Conservation (phyloP, 148 eudicot genomes). For the Talinum fruticosum region DNA sequence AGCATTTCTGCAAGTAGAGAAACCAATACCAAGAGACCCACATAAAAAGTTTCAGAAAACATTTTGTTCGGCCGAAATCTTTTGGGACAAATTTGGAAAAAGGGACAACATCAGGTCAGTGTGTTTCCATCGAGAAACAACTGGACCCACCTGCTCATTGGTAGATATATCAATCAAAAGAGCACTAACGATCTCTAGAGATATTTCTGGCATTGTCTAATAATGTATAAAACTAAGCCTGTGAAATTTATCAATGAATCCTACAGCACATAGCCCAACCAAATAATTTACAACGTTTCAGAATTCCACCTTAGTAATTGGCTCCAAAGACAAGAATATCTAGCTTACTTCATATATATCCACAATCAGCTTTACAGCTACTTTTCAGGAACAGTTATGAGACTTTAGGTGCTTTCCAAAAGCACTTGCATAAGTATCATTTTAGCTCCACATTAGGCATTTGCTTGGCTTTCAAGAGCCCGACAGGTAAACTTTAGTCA, state of each 20-base stretch:
- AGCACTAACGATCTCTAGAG: neutral
- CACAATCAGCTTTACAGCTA: neutral
- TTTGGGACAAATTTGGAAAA: too few species aligned
- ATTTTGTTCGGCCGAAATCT: too few species aligned
- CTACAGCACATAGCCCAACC: neutral
- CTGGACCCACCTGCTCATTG: too few species aligned
- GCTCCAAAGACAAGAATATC: neutral
- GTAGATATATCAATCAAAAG: neutral
- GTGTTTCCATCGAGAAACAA: neutral
- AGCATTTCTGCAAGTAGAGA: too few species aligned
- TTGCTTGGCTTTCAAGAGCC: neutral
- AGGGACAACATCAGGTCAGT: too few species aligned
- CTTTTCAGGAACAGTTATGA: neutral
- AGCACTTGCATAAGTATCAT: neutral
- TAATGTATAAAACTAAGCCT: neutral
- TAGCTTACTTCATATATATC: neutral
- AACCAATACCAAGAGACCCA: too few species aligned
- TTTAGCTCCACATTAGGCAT: neutral
- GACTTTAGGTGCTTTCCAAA: neutral
- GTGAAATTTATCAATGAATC: neutral
- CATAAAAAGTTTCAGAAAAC: too few species aligned
- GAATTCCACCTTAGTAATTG: neutral
- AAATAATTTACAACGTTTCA: neutral
- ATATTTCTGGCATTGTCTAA: neutral
- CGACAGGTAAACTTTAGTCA: neutral